Evolutionary conservation across 2,329 filamentous ascomycete genomes (phyloP), one percentile per base, ranked within the genome.

Genomic region (Hypoxylon sp.): DNA sequence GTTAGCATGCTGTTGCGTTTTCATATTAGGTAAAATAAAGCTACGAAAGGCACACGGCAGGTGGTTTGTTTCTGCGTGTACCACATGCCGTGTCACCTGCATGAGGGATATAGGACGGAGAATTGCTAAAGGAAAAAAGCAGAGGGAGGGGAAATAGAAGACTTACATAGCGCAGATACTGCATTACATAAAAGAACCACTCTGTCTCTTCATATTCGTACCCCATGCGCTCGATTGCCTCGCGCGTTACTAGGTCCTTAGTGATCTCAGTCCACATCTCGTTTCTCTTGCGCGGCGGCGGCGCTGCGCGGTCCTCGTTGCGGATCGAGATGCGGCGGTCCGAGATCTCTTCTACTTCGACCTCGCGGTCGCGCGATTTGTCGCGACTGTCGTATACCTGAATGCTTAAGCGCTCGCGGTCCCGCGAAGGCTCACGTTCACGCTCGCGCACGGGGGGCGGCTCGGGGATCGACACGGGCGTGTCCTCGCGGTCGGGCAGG

Each of bases 261-360:
- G 94, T 97, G 71, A 99, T 93, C 79, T 98, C 95, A 0, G 95
- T 99, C 94, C 94, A 98, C 81, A 97, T 91, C 62, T 90, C 87
- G 58, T 86, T 84, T 30, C 84, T 79, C 53, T 82, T 83, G 20
- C 81, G 76, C 13, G 76, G 30, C 30, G 30, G 75, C 15, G 78
- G 72, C 4, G n/a, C n/a, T n/a, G 26, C 37, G 3, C 71, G 56
- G 72, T 78, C 59, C 68, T 75, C 51, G 65, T 77, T 64, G 73
- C 78, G 79, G 58, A 79, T 76, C 20, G 73, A 70, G 67, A 80
- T 80, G 67, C 77, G 81, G 67, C 80, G 80, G 65, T 89, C 87
- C 17, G 80, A 82, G 22, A 83, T 80, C 69, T 86, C 84, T 51
- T 87, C 85, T 28, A 87, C 79, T 51, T 87, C 85, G 41, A 85